These are phyloP conservation scores for Colletotrichum scovillei DNA, from an alignment of 2,329 filamentous ascomycete species.

Conservation along the genomic window DNA sequence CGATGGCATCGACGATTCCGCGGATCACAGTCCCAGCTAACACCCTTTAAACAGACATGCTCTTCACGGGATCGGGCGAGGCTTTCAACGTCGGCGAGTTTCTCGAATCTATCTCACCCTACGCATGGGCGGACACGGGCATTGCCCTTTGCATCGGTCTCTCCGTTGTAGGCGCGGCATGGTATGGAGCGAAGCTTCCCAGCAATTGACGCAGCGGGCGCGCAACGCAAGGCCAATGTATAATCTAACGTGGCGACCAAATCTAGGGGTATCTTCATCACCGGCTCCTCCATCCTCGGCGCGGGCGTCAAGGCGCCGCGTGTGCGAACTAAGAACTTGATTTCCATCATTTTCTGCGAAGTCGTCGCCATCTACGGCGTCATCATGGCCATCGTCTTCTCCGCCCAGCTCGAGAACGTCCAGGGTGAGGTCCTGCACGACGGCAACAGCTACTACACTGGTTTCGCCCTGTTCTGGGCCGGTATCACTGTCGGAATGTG, in stretches of 20 bases:
- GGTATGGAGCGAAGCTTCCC: slow-evolving; percentile 65
- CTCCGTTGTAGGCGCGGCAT: slow-evolving; percentile 96
- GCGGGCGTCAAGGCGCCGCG: slow-evolving; percentile 96
- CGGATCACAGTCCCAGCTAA: slow-evolving; percentile 26
- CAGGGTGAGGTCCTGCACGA: slow-evolving; percentile 74
- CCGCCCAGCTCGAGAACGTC: slow-evolving; percentile 81
- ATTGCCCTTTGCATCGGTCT: slow-evolving; percentile 95
- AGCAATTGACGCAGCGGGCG: too few species aligned
- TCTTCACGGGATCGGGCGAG: slow-evolving; percentile 97
- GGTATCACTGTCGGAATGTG: slow-evolving; percentile 94
- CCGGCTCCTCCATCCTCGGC: slow-evolving; percentile 95
- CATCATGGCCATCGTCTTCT: slow-evolving; percentile 99
- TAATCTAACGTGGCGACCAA: not conserved
- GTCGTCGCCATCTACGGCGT: slow-evolving; percentile 99
- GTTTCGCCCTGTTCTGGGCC: slow-evolving; percentile 95
- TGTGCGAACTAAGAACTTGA: slow-evolving; percentile 99
- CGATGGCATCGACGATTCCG: slow-evolving; percentile 20
- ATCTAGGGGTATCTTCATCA: slow-evolving; percentile 96
- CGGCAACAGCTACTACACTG: slow-evolving; percentile 89
- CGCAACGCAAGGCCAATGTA: too few species aligned
- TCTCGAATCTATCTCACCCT: slow-evolving; percentile 92
- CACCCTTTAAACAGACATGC: slow-evolving; percentile 79
- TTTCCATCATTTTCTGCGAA: slow-evolving; percentile 99
- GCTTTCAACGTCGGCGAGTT: slow-evolving; percentile 97
- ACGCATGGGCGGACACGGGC: slow-evolving; percentile 90